A percentile compares a stretch with the other conserved stretches of the same genome.
Evolutionary conservation across 108 stramenopile species (phyloP).

Genomic region (Pelagomonas calceolata): DNA sequence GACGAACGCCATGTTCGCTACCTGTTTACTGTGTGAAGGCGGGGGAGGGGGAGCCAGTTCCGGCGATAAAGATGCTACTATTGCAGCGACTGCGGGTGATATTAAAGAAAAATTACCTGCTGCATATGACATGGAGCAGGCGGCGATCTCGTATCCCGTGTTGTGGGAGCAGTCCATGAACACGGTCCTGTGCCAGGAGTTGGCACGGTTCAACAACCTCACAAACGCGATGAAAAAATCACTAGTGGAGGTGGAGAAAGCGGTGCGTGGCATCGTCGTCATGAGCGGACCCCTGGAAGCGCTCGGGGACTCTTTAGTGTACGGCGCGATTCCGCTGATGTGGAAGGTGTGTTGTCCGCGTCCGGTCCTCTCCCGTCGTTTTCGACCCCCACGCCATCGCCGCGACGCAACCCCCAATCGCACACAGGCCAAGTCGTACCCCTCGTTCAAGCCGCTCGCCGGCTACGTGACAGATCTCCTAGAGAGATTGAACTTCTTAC

Average conservation of each 20-base stretch:
- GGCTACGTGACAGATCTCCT: conserved; percentile 40
- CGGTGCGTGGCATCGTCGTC: conserved; percentile 46
- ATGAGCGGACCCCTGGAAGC: conserved; percentile 41
- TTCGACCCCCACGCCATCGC: too few relatives aligned
- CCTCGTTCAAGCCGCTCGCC: conserved; percentile 43
- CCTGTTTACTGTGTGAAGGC: conserved; percentile 37
- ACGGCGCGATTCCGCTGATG: conserved; percentile 34
- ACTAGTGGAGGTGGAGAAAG: conserved; percentile 35
- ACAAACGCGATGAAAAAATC: conserved; percentile 1
- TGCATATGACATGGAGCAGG: neutral
- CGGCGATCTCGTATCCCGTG: conserved; percentile 43
- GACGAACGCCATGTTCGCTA: conserved; percentile 32
- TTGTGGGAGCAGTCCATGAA: conserved; percentile 49
- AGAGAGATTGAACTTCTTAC: conserved; percentile 34
- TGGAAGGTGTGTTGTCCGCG: too few relatives aligned
- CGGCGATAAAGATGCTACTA: conserved; percentile 18
- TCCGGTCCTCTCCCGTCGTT: too few relatives aligned
- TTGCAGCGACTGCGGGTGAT: conserved; percentile 28
- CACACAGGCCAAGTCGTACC: conserved; percentile 24
- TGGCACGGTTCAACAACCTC: conserved; percentile 45
- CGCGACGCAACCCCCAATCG: too few relatives aligned
- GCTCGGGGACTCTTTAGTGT: conserved; percentile 40
- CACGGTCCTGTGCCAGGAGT: conserved; percentile 56
- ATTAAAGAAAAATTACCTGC: conserved; percentile 32
- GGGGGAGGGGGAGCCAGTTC: conserved; percentile 1